phyloP scores from a whole-genome alignment of 2,329 filamentous ascomycete species.

The Penicillium sp. region DNA sequence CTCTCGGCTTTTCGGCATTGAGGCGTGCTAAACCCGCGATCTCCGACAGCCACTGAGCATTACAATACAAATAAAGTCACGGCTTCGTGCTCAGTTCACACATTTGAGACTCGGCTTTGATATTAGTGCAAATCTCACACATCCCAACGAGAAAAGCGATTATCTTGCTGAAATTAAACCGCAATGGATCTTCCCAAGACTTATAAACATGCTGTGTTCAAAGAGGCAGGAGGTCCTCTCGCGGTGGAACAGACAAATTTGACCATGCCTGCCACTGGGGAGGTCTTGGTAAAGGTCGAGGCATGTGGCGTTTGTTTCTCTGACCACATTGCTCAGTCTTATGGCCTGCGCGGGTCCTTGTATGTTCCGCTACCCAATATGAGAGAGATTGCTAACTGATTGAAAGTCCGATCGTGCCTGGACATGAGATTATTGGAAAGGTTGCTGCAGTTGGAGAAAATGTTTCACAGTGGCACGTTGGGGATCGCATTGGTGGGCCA shows the following conservation, averaged over 20 bases:
- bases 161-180: not conserved
- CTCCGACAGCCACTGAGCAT: no score
- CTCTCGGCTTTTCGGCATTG: not conserved
- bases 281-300: conserved; percentile 70
- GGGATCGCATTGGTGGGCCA: conserved; percentile 66
- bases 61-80: not conserved
- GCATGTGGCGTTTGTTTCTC: conserved; percentile 73
- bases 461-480: conserved; percentile 58
- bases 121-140: no score
- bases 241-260: conserved; percentile 62
- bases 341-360: conserved; percentile 57
- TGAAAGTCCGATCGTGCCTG: conserved; percentile 59
- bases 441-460: conserved; percentile 61
- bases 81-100: no score
- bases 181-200: conserved; percentile 58
- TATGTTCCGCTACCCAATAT: conserved; percentile 20
- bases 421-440: conserved; percentile 72
- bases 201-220: conserved; percentile 67
- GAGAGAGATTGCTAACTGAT: not conserved
- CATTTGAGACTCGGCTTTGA: no score
- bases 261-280: conserved; percentile 54
- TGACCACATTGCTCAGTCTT: conserved; percentile 54
- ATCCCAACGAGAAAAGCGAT: no score
- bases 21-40: not conserved
- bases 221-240: conserved; percentile 54